Conservation (phyloP, 140 eudicot species). For the Anethum foeniculum region DNA sequence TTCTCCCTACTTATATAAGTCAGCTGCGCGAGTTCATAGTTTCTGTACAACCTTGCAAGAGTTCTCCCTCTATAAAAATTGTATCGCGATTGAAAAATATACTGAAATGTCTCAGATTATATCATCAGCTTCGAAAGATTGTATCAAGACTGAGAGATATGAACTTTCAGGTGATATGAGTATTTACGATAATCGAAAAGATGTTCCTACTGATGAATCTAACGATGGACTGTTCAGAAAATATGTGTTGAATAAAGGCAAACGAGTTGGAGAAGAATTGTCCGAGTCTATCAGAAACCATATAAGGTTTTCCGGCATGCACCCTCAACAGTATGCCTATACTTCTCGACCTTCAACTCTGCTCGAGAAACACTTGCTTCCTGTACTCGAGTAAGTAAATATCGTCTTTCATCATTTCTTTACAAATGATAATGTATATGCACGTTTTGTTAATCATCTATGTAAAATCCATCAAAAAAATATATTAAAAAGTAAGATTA, state of each 20-base stretch:
- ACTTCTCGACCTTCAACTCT: conserved; percentile 4
- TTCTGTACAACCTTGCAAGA: neutral
- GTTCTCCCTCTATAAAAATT: neutral
- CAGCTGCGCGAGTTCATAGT: neutral
- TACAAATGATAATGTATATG: neutral
- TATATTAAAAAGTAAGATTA: neutral
- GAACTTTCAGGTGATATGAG: neutral
- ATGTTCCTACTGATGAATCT: conserved; percentile 1
- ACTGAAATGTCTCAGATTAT: conserved; percentile 9
- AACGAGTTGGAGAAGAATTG: neutral
- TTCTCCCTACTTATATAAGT: neutral
- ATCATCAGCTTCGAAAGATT: neutral
- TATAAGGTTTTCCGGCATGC: neutral
- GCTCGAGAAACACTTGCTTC: conserved; percentile 6
- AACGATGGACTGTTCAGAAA: conserved; percentile 11
- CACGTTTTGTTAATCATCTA: neutral
- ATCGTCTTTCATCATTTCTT: neutral
- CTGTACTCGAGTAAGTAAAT: neutral
- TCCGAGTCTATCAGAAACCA: neutral
- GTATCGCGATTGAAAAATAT: neutral
- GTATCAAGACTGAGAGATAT: neutral
- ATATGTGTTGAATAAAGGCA: neutral
- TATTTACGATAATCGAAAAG: neutral
- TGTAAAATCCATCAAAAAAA: neutral
- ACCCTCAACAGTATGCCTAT: neutral